Base-by-base conservation (phyloP, 2,329 filamentous ascomycete genomes). In the Thermothelomyces thermophilus region DNA sequence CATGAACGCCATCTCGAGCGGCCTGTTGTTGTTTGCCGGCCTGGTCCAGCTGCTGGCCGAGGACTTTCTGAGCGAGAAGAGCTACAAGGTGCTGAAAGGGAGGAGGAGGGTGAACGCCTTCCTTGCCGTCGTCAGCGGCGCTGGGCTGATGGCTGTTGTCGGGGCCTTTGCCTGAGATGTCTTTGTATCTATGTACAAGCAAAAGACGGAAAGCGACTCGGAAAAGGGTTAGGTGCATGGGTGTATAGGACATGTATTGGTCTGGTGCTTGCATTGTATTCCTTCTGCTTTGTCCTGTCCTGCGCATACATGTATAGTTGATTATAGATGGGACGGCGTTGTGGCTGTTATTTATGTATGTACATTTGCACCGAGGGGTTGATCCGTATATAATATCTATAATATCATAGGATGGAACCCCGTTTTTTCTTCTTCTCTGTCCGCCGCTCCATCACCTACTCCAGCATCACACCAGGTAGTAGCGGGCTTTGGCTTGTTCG, bases 1-100 rank as follows among this genome's bases (percentile, higher is more conserved):
- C 63, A 93, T 91, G 76, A 94, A 95, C 61, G 87, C 87, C 34
- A 85, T 94, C 45, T 90, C 85, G 9, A 84, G 84, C 44, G 89
- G 89, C 0, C 71, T 95, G 44, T 68, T 95, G 24, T 72, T 94
- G 3, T 94, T 91, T 63, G 88, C 89, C 0, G 87, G 87, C 0
- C 70, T 95, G 37, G 89, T 94, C 3, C 87, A 95, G 68, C 73
- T 95, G 17, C 73, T 95, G 41, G 86, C 87, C 0, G 88, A 94
- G 66, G 89, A 95, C 60, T 94, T 94, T 59, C 62, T 90, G 52
- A 82, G 79, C 11, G 84, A 88, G 58, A 84, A 86, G 71, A 87
- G 83, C 65, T 88, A 86, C 73, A 76, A 74, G 58, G 72, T 78
- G 17, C 69, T 89, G 33, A 76, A 75, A 50, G 85, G 85, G 0